These are phyloP conservation scores for Tylopilus subfusipes DNA, from an alignment of 768 basidiomycete species.

Conservation along the genomic window DNA sequence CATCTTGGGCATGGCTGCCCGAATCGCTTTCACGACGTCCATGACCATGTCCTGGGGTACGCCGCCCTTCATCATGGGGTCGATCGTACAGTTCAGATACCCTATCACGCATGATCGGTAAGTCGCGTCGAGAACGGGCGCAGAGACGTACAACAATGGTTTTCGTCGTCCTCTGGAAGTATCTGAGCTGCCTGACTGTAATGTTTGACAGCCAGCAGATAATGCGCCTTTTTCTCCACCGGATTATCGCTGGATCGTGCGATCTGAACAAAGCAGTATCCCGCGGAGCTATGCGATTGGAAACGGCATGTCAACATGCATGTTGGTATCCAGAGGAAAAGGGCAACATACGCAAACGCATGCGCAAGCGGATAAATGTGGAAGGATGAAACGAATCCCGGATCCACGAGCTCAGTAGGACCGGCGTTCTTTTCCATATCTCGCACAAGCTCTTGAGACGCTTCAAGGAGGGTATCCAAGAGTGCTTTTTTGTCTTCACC, in stretches of 20 bases:
- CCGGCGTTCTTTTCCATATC: background rate
- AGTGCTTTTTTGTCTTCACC: background rate
- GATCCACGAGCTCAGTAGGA: background rate
- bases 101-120: background rate
- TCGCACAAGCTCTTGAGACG: background rate
- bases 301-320: background rate
- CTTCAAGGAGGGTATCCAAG: too few relatives aligned
- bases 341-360: background rate
- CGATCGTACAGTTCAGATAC: background rate
- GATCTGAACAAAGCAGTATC: background rate
- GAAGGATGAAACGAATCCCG: constrained; percentile 1
- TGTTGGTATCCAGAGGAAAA: background rate
- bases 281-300: background rate
- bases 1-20: background rate
- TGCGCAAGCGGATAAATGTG: background rate
- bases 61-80: background rate
- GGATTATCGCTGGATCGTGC: background rate
- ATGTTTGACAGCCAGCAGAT: background rate
- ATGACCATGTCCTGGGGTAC: background rate
- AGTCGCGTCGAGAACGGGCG: background rate
- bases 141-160: background rate
- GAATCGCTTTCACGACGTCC: background rate
- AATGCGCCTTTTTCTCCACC: background rate
- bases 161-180: constrained; percentile 5
- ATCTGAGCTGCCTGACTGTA: background rate